Evolutionary conservation across 2,329 filamentous ascomycete species (phyloP).

Genomic region (Drechslerella coelobrocha): DNA sequence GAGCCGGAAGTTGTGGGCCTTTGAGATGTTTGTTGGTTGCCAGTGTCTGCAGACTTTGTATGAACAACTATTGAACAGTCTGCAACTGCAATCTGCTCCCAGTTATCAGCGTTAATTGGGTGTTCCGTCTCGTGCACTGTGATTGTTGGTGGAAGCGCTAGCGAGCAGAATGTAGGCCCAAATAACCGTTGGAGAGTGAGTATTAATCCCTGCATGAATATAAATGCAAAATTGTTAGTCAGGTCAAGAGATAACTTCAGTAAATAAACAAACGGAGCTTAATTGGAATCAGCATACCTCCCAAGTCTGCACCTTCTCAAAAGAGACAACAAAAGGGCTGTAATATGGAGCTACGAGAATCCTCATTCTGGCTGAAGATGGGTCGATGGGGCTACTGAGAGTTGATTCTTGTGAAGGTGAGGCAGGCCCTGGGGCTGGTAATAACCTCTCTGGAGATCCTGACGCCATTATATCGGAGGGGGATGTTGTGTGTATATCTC

Average conservation of each 20-base stretch:
- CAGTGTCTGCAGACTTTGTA: constrained; percentile 42
- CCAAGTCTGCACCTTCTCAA: constrained; percentile 54
- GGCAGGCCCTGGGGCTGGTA: constrained; percentile 10
- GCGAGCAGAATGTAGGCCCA: constrained; percentile 42
- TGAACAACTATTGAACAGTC: constrained; percentile 47
- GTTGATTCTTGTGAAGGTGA: constrained; percentile 46
- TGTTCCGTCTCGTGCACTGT: constrained; percentile 32
- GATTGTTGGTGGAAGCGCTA: constrained; percentile 38
- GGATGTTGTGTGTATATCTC: constrained; percentile 15
- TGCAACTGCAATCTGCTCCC: constrained; percentile 29
- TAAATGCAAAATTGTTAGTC: constrained; percentile 4
- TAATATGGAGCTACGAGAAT: constrained; percentile 54
- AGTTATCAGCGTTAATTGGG: constrained; percentile 30
- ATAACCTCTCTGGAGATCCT: constrained; percentile 23
- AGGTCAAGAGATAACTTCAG: not conserved
- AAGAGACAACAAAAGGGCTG: constrained; percentile 53
- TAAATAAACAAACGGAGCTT: not conserved
- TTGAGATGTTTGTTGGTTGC: constrained; percentile 25
- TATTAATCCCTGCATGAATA: constrained; percentile 26
- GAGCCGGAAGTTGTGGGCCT: constrained; percentile 35
- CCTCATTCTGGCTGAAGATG: constrained; percentile 56
- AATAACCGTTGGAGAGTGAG: constrained; percentile 44
- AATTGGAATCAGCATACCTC: constrained; percentile 49
- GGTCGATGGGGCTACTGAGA: constrained; percentile 33
- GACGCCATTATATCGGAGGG: constrained; percentile 25